Conservation (phyloP, 495 filamentous ascomycete species). For the Penicillium soppii region DNA sequence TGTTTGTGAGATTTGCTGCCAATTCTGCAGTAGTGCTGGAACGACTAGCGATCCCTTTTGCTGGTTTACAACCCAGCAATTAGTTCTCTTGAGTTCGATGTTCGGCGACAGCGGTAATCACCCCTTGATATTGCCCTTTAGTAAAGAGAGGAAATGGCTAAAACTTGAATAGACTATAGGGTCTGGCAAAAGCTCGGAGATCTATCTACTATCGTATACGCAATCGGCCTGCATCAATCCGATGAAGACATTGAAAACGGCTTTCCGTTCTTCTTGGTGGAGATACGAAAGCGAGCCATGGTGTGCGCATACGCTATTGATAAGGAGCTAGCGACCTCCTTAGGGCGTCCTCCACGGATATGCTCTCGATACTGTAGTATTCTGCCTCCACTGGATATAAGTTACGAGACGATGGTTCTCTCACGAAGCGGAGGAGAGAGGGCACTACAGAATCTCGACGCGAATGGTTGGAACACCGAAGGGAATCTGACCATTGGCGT, state of each 20-base stretch:
- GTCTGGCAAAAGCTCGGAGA: slow-evolving; percentile 14
- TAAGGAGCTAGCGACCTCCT: slow-evolving; percentile 42
- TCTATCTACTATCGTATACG: slow-evolving; percentile 17
- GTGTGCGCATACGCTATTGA: slow-evolving; percentile 37
- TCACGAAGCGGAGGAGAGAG: neutral
- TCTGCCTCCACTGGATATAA: slow-evolving; percentile 35
- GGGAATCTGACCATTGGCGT: neutral
- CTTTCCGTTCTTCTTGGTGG: slow-evolving; percentile 40
- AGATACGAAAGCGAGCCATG: slow-evolving; percentile 43
- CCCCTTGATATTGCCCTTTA: neutral
- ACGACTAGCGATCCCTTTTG: neutral
- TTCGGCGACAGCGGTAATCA: neutral
- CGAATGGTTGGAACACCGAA: slow-evolving; percentile 8
- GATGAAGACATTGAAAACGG: neutral
- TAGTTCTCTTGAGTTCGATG: neutral
- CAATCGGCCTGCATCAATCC: slow-evolving; percentile 49
- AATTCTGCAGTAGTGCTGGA: neutral
- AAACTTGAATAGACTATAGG: slow-evolving; percentile 4
- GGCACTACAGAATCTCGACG: neutral
- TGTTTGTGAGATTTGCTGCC: neutral
- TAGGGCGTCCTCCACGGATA: slow-evolving; percentile 48
- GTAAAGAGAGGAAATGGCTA: neutral
- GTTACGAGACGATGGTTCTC: neutral
- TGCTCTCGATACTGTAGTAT: slow-evolving; percentile 43
- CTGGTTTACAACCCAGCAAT: neutral